Evolutionary conservation across 257 asterid species (phyloP), one percentile per base, ranked within the genome.

Genomic region (Catharanthus roseus): DNA sequence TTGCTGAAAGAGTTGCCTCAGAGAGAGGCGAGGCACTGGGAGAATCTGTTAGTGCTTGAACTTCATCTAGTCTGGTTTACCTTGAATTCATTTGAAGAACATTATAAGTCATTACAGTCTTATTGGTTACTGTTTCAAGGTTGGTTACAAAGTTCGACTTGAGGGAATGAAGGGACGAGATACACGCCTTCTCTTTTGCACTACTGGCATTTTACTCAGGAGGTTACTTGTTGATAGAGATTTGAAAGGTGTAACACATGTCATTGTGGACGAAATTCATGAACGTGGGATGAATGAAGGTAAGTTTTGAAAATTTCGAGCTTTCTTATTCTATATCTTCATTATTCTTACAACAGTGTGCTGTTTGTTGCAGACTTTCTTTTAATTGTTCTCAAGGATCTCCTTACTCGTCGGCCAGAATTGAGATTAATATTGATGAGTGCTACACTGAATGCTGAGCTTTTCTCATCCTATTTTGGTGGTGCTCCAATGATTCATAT

Each of bases 251-350:
- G 84, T 87, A 58, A 89, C 93, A 71, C 96, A 92, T 79, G 96
- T 92, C 72, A 79, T 89, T 74, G 90, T 92, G 70, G 97, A 92
- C 78, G 97, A 92, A 83, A 92, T 92, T 85, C 97, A 92, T 77
- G 97, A 92, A 85, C 96, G 96, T 38, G 96, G 97, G 70, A 92
- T 92, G 97, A 92, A 92, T 83, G 97, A 92, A 88, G 97, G 96
- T 92, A 82, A 24, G 55, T 76, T 28, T 47, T 66, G 26, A 72
- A 65, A 60, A 16, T 72, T 58, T 38, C 45, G 56, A 57, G 51
- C 50, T 66, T 71, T 45, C 50, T 70, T 53, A 11, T 28, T 71
- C 64, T 76, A 7, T 65, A 70, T 67, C 58, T 65, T 70, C 23
- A 45, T 54, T 63, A 70, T 76, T 77, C 85, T 84, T 65, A 76